phyloP scores from a whole-genome alignment of 2,329 filamentous ascomycete species.

The Ophiostoma perfectum region DNA sequence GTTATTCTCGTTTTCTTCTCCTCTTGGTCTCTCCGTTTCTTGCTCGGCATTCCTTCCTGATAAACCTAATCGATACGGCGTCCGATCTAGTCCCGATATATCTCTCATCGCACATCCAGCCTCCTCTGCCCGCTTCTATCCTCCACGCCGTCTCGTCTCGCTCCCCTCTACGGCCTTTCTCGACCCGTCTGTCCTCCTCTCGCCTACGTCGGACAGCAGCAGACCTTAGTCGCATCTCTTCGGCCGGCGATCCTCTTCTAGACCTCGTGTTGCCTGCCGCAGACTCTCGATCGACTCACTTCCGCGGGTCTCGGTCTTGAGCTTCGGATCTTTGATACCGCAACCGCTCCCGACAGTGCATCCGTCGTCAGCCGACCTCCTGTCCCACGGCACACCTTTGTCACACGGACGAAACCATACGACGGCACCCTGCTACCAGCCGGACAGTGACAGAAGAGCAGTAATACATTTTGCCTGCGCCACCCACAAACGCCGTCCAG shows the following conservation, averaged over 20 bases:
- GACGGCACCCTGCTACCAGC: background rate
- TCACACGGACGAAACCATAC: conserved; percentile 1
- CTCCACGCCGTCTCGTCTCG: background rate
- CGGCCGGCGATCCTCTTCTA: too few relatives aligned
- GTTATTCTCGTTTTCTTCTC: too few relatives aligned
- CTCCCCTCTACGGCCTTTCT: conserved; percentile 5
- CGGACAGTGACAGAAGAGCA: conserved; percentile 2
- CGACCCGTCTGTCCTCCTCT: background rate
- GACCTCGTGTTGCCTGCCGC: too few relatives aligned
- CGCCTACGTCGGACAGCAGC: too few relatives aligned
- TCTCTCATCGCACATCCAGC: conserved; percentile 6
- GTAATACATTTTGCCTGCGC: background rate
- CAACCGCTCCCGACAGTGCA: background rate
- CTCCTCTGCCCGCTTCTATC: conserved; percentile 4
- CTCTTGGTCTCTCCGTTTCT: too few relatives aligned
- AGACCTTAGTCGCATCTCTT: background rate
- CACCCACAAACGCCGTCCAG: background rate
- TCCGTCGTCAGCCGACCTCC: too few relatives aligned
- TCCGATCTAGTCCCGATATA: background rate
- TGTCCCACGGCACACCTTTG: background rate
- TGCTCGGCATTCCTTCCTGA: background rate
- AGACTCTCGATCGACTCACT: background rate
- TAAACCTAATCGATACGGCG: background rate
- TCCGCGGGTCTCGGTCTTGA: background rate
- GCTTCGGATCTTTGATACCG: background rate